Evolutionary conservation across 163 green algal species (phyloP).

Genomic region (Dunaliella salina): DNA sequence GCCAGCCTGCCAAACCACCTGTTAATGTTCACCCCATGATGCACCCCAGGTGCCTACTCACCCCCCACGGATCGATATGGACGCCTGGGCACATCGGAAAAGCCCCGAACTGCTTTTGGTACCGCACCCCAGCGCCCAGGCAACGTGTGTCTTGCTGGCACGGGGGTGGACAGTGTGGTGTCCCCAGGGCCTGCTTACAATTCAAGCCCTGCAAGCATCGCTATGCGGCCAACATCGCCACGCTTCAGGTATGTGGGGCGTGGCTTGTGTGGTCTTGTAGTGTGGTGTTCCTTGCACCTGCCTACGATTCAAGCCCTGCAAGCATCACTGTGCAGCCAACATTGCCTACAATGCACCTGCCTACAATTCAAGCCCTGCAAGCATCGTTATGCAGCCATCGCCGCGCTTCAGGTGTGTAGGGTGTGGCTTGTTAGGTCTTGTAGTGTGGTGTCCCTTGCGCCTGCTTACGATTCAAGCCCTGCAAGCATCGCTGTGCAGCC

Average conservation of each 20-base stretch:
- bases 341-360: no score
- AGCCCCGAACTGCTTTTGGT: conserved; percentile 11
- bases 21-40: background rate
- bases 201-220: background rate
- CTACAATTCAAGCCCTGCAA: conserved; percentile 17
- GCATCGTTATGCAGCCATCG: background rate
- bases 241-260: no score
- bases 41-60: conserved; percentile 19
- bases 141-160: conserved; percentile 19
- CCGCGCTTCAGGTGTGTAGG: background rate
- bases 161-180: background rate
- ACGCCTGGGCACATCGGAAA: background rate
- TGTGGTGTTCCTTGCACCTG: no score
- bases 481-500: no score
- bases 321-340: no score
- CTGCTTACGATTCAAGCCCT: no score
- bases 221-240: background rate
- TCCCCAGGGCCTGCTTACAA: conserved; percentile 28
- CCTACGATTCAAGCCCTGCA: no score
- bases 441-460: no score
- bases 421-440: no score
- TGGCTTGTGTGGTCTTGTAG: no score
- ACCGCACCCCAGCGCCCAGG: conserved; percentile 16
- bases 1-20: background rate
- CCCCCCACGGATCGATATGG: conserved; percentile 13